Evolutionary conservation across 805 yeast genomes (phyloP).

Genomic region (Candida xyloterini): DNA sequence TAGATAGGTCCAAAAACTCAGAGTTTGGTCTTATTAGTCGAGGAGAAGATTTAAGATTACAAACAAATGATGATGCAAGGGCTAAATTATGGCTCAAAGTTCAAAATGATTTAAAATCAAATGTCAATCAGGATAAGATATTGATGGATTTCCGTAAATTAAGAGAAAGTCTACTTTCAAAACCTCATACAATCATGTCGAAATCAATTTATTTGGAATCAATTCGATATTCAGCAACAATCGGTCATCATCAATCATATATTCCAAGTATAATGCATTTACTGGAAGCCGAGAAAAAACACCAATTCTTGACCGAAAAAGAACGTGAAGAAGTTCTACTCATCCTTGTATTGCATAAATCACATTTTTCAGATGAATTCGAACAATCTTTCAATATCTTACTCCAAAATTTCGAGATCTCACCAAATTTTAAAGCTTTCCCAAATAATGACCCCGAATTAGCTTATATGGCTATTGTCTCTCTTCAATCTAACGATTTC

Average conservation of each 20-base stretch:
- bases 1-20: constrained; percentile 17
- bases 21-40: constrained; percentile 58
- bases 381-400: constrained; percentile 32
- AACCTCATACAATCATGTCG: constrained; percentile 34
- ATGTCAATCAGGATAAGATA: constrained; percentile 27
- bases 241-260: constrained; percentile 52
- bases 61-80: constrained; percentile 42
- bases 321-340: constrained; percentile 42
- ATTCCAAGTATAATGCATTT: constrained; percentile 49
- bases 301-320: constrained; percentile 22
- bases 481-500: constrained; percentile 35
- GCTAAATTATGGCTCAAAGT: constrained; percentile 39
- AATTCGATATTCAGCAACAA: constrained; percentile 41
- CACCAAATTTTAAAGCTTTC: neutral
- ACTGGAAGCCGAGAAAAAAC: constrained; percentile 27
- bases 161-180: constrained; percentile 51
- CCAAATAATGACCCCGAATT: constrained; percentile 6
- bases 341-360: constrained; percentile 43
- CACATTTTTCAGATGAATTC: constrained; percentile 38
- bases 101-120: constrained; percentile 21
- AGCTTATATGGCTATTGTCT: constrained; percentile 11
- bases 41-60: constrained; percentile 53
- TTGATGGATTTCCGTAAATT: constrained; percentile 46
- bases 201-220: constrained; percentile 48
- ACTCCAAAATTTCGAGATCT: constrained; percentile 11